A percentile compares a stretch with the other conserved stretches of the same genome.
Evolutionary conservation across 208 protist genomes (phyloP).

Genomic region (Trypanosoma melophagium): DNA sequence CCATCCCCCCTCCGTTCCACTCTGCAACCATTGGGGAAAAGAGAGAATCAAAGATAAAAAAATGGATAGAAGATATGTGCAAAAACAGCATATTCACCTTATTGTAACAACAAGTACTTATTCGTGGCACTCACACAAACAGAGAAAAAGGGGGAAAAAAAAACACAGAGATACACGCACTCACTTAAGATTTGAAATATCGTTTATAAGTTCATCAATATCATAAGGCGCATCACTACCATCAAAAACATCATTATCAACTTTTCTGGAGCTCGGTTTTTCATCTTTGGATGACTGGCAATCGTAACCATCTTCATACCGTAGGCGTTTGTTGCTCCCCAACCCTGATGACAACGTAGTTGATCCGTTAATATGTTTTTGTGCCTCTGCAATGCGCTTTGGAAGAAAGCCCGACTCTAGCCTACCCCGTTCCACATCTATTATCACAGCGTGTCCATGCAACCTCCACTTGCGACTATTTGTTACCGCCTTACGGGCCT

Average conservation of each 20-base stretch:
- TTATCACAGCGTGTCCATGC: constrained; percentile 58
- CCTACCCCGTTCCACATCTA: constrained; percentile 75
- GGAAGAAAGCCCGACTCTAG: constrained; percentile 64
- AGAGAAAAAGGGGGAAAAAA: neutral
- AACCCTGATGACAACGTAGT: neutral
- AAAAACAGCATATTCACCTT: too few relatives aligned
- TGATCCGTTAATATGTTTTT: neutral
- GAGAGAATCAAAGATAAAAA: too few relatives aligned
- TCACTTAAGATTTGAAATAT: constrained; percentile 59
- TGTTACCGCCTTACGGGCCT: constrained; percentile 58
- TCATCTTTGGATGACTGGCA: neutral
- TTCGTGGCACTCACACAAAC: neutral
- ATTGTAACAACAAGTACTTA: too few relatives aligned
- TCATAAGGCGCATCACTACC: constrained; percentile 17
- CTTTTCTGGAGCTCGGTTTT: neutral
- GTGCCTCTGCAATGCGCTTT: constrained; percentile 42
- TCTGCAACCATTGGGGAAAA: too few relatives aligned
- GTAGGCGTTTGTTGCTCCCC: neutral
- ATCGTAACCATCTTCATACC: neutral
- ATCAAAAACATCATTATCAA: neutral
- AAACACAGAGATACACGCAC: neutral
- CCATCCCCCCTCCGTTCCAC: too few relatives aligned
- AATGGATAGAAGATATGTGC: too few relatives aligned
- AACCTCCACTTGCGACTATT: constrained; percentile 57
- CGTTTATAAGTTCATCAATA: constrained; percentile 62